A percentile compares a stretch with the other conserved stretches of the same genome.
Evolutionary conservation across 73 alveolate genomes (phyloP).

Genomic region (Breviolum minutum): DNA sequence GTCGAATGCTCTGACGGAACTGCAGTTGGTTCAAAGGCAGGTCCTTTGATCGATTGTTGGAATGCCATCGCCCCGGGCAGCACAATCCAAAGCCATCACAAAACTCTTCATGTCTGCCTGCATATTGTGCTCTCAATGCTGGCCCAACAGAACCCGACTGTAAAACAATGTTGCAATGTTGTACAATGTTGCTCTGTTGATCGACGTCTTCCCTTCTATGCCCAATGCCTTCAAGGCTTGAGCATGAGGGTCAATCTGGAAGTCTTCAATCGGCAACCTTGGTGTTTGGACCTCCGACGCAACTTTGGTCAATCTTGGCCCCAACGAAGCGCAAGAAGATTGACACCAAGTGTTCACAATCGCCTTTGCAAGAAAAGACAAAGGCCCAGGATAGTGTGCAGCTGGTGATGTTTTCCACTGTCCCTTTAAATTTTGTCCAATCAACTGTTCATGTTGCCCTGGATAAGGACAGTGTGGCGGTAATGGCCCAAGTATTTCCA

Average conservation of each 20-base stretch:
- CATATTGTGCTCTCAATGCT: not conserved
- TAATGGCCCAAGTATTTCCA: not conserved
- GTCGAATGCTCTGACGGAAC: not conserved
- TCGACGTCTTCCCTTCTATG: not conserved
- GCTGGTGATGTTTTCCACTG: not conserved
- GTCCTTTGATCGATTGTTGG: not conserved
- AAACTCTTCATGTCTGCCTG: not conserved
- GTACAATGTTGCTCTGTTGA: not conserved
- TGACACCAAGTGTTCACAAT: not conserved
- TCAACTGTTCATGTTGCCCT: not conserved
- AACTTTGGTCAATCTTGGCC: not conserved
- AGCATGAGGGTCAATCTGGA: not conserved
- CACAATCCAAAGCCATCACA: not conserved
- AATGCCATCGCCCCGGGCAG: slow-evolving; percentile 25
- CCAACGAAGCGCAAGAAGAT: not conserved
- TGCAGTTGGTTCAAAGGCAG: not conserved
- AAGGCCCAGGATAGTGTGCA: not conserved
- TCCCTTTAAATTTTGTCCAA: not conserved
- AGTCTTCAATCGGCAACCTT: not conserved
- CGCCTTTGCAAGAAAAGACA: not conserved
- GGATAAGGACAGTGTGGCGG: not conserved
- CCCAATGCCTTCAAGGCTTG: not conserved
- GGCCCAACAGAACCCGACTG: no score
- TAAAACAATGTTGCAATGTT: no score
- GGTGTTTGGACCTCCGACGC: not conserved